These are phyloP conservation scores for Globisporangium lucens DNA, from an alignment of 352 stramenopile species.

Conservation along the genomic window DNA sequence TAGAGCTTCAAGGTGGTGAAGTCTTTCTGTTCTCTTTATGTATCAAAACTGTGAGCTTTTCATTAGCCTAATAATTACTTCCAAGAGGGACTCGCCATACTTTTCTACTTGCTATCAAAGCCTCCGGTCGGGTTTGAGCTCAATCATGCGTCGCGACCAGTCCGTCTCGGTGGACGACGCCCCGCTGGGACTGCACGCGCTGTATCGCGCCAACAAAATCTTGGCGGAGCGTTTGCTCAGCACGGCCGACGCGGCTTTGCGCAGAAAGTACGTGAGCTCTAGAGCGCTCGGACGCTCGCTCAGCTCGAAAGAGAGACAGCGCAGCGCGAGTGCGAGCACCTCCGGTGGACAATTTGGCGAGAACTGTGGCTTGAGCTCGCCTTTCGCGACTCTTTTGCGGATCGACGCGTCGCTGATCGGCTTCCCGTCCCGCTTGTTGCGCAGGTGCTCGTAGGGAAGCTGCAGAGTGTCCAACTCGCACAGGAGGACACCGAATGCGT, in stretches of 20 bases:
- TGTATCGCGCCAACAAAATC: conserved; percentile 9
- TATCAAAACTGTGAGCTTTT: neutral
- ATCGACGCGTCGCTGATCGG: conserved; percentile 22
- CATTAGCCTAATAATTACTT: conserved; percentile 1
- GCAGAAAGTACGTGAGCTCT: conserved; percentile 20
- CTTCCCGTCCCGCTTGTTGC: conserved; percentile 5
- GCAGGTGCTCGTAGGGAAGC: conserved; percentile 18
- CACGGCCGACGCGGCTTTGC: conserved; percentile 16
- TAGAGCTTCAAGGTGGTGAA: neutral
- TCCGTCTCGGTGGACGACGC: conserved; percentile 23
- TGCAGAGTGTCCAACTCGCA: conserved; percentile 25
- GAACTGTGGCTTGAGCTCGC: conserved; percentile 29
- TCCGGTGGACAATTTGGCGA: conserved; percentile 23
- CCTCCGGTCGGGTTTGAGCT: conserved; percentile 21
- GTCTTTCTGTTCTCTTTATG: neutral
- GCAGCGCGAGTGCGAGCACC: conserved; percentile 25
- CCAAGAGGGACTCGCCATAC: neutral
- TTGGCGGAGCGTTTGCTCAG: conserved; percentile 20
- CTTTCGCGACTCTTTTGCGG: conserved; percentile 27
- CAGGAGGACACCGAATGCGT: conserved; percentile 23
- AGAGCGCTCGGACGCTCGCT: conserved; percentile 25
- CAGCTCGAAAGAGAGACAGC: conserved; percentile 35
- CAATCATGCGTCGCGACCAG: conserved; percentile 29
- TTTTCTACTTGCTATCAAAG: conserved; percentile 1
- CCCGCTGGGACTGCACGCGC: conserved; percentile 6